Percentiles rank a stretch among this genome's conserved stretches.
phyloP scores from a whole-genome alignment of 805 yeast species.

The Wickerhamomyces hampshirensis region DNA sequence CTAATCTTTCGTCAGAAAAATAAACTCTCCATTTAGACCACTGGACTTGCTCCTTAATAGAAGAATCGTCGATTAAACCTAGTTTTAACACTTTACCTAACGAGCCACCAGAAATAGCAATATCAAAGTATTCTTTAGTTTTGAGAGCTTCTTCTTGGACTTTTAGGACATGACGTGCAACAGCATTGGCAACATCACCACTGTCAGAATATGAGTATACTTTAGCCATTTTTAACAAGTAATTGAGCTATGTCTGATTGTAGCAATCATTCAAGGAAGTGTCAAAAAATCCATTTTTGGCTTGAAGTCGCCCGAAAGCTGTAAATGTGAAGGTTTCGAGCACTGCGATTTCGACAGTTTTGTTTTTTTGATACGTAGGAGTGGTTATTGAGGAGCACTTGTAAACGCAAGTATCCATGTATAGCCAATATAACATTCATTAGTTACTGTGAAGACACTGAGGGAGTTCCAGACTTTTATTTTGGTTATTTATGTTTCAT shows the following conservation, averaged over 20 bases:
- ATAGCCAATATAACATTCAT: too few species aligned
- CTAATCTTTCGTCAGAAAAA: slow-evolving; percentile 89
- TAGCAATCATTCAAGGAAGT: not conserved
- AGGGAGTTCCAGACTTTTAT: too few species aligned
- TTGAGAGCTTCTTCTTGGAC: slow-evolving; percentile 58
- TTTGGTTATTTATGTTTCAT: too few species aligned
- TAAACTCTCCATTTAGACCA: slow-evolving; percentile 79
- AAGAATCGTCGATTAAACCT: slow-evolving; percentile 59
- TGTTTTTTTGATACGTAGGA: too few species aligned
- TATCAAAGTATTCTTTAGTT: slow-evolving; percentile 44
- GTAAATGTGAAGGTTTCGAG: too few species aligned
- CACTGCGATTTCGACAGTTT: too few species aligned
- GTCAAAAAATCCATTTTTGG: not conserved
- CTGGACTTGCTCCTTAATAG: slow-evolving; percentile 39
- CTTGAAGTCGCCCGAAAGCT: not conserved
- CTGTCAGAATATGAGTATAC: slow-evolving; percentile 43
- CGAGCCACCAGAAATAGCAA: slow-evolving; percentile 92
- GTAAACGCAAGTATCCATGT: too few species aligned
- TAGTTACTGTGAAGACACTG: too few species aligned
- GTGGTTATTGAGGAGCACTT: too few species aligned
- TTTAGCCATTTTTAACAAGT: slow-evolving; percentile 27
- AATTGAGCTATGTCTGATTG: not conserved
- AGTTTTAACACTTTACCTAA: slow-evolving; percentile 62
- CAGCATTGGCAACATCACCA: slow-evolving; percentile 55
- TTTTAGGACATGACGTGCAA: slow-evolving; percentile 58